phyloP scores from a whole-genome alignment of 768 basidiomycete genomes.

The Hericium rajendrae region DNA sequence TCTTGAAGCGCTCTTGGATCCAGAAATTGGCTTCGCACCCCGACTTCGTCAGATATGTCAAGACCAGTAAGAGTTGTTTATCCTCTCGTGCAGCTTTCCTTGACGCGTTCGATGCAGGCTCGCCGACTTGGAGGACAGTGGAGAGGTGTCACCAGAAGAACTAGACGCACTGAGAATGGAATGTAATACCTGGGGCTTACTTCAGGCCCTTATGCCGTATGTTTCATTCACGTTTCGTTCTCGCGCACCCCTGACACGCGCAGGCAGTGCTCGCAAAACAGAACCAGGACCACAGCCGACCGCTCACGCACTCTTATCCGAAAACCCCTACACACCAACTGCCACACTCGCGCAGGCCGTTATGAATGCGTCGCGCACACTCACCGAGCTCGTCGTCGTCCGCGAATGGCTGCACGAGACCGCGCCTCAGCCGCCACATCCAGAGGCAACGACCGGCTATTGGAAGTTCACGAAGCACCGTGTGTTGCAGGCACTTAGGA shows the following conservation, averaged over 20 bases:
- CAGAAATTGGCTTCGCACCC: slow-evolving; percentile 62
- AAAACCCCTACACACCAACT: slow-evolving; percentile 79
- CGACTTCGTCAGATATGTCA: slow-evolving; percentile 41
- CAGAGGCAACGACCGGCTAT: slow-evolving; percentile 74
- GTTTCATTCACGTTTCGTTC: slow-evolving; percentile 20
- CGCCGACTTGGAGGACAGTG: slow-evolving; percentile 40
- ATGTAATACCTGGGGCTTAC: slow-evolving; percentile 71
- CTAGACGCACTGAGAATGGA: slow-evolving; percentile 61
- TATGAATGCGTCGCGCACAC: slow-evolving; percentile 54
- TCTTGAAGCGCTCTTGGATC: slow-evolving; percentile 51
- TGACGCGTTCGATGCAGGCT: slow-evolving; percentile 29
- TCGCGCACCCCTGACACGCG: background rate
- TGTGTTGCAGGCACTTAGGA: slow-evolving; percentile 54
- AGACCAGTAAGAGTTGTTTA: slow-evolving; percentile 37
- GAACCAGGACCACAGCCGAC: slow-evolving; percentile 36
- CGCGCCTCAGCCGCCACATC: slow-evolving; percentile 46
- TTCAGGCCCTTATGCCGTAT: slow-evolving; percentile 71
- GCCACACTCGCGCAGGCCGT: slow-evolving; percentile 66
- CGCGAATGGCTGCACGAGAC: slow-evolving; percentile 86
- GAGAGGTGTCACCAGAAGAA: slow-evolving; percentile 36
- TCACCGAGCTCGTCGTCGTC: slow-evolving; percentile 69
- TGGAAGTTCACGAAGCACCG: slow-evolving; percentile 76
- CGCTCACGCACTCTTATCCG: slow-evolving; percentile 44
- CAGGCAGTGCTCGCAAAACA: slow-evolving; percentile 55
- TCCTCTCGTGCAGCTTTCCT: background rate